Evolutionary conservation across 768 basidiomycete species (phyloP), one percentile per base, ranked within the genome.

Genomic region (Termitomyces sp.): DNA sequence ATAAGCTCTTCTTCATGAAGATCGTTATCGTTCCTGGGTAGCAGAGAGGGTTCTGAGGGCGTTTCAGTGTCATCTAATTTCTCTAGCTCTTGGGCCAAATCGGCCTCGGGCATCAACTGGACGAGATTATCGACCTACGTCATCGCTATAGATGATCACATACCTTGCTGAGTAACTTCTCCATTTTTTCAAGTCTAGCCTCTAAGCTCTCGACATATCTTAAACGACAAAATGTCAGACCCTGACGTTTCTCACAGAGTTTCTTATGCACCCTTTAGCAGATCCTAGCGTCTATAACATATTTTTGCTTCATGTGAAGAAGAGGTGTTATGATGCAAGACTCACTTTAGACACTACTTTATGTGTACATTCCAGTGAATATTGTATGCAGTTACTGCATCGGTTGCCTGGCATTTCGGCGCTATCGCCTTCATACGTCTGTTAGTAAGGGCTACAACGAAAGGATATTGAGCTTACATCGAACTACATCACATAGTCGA

Each of bases 151-250:
- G 51, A n/a, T 7, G 14, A 20, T 14, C 7, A 12, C 18, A 12
- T 59, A 84, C 87, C 71, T 78, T 81, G 56, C 73, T 75, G 23
- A 89, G 69, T 4, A 88, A 74, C 60, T 74, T 79, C 68, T 89
- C 85, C 77, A 89, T 82, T 66, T 85, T 87, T 58, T 84, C 81
- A 2, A 88, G 68, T 12, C 86, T 79, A 58, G 69, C 76, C 70
- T 88, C 87, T 40, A 89, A 75, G 51, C 77, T 79, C 65, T 87
- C 82, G 18, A 86, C 80, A 68, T 86, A 86, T 61, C 84, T 68
- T 48, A 18, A 54, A 60, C 18, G 18, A 23, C 20, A 63, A 12
- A 38, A 35, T 18, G 13, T 46, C 33, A 59, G 26, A 23, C 41
- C 20, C 30, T 26, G 6, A 20, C 13, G 14, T 14, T 38, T 7